phyloP scores from a whole-genome alignment of 176 grass and related monocot species.

The Typha latifolia region DNA sequence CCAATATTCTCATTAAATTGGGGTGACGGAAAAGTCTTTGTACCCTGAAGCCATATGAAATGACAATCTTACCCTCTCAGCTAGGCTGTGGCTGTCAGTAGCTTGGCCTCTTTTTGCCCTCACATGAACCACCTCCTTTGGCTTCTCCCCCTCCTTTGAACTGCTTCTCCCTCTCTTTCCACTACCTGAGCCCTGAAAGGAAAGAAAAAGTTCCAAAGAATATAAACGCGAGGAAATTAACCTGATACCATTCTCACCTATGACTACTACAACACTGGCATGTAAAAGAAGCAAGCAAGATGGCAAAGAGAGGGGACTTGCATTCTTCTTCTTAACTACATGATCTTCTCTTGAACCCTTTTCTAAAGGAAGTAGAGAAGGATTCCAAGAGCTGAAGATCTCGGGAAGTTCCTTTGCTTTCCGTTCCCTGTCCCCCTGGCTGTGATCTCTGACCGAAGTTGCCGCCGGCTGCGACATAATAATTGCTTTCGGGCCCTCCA shows the following conservation, averaged over 20 bases:
- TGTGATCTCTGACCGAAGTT: not conserved
- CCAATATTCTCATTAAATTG: not conserved
- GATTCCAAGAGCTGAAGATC: not conserved
- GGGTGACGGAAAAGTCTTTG: not conserved
- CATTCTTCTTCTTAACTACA: conserved; percentile 1
- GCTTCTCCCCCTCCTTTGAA: conserved; percentile 17
- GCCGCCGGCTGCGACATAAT: not conserved
- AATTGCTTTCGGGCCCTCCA: not conserved
- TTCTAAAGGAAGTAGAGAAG: not conserved
- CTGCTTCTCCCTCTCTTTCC: conserved; percentile 6
- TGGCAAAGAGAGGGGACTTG: not conserved
- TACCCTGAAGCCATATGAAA: not conserved
- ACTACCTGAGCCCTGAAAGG: not conserved
- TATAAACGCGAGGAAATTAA: not conserved
- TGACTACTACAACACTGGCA: not conserved
- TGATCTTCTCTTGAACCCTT: not conserved
- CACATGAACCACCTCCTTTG: conserved; percentile 25
- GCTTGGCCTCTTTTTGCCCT: conserved; percentile 24
- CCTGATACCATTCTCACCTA: not conserved
- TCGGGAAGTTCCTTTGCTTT: not conserved
- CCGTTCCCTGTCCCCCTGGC: not conserved
- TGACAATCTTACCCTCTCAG: conserved; percentile 19
- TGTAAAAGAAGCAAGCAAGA: not conserved
- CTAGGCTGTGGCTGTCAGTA: conserved; percentile 26
- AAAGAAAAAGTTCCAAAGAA: not conserved